These are phyloP conservation scores for Kodamaea hsintzibuensis DNA, from an alignment of 805 yeast species.

Conservation along the genomic window DNA sequence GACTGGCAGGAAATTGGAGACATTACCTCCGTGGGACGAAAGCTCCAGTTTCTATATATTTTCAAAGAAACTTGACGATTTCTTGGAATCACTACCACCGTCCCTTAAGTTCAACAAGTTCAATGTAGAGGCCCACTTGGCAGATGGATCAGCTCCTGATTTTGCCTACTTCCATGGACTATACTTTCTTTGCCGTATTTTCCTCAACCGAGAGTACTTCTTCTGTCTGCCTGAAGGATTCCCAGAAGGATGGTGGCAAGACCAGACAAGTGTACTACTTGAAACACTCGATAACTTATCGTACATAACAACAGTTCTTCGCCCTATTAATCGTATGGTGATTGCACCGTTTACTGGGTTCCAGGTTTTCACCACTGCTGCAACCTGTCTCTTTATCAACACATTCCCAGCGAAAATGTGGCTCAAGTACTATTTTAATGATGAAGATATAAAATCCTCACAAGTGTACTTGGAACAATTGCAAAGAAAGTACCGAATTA, in stretches of 20 bases:
- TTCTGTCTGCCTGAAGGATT: slow-evolving; percentile 31
- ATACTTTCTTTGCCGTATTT: slow-evolving; percentile 31
- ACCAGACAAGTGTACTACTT: slow-evolving; percentile 21
- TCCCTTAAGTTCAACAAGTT: slow-evolving; percentile 21
- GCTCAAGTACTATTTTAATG: slow-evolving; percentile 12
- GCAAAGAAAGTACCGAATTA: slow-evolving; percentile 18
- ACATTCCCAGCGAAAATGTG: slow-evolving; percentile 26
- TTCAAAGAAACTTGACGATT: slow-evolving; percentile 21
- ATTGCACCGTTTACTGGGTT: slow-evolving; percentile 41
- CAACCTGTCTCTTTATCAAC: slow-evolving; percentile 32
- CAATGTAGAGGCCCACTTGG: slow-evolving; percentile 30
- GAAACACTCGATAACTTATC: slow-evolving; percentile 24
- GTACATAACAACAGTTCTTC: slow-evolving; percentile 20
- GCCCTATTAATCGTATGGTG: slow-evolving; percentile 26
- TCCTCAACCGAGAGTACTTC: slow-evolving; percentile 37
- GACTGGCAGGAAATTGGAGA: slow-evolving; percentile 30
- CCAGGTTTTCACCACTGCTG: slow-evolving; percentile 36
- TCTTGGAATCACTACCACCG: slow-evolving; percentile 26
- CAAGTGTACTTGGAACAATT: slow-evolving; percentile 11
- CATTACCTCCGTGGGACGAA: slow-evolving; percentile 28
- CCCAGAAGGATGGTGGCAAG: slow-evolving; percentile 29
- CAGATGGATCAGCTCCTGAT: slow-evolving; percentile 29
- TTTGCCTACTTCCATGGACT: slow-evolving; percentile 38
- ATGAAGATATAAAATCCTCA: neutral
- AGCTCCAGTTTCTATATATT: slow-evolving; percentile 27